Conservation (phyloP, 306 rosid species). For the Dalbergia oliveri region DNA sequence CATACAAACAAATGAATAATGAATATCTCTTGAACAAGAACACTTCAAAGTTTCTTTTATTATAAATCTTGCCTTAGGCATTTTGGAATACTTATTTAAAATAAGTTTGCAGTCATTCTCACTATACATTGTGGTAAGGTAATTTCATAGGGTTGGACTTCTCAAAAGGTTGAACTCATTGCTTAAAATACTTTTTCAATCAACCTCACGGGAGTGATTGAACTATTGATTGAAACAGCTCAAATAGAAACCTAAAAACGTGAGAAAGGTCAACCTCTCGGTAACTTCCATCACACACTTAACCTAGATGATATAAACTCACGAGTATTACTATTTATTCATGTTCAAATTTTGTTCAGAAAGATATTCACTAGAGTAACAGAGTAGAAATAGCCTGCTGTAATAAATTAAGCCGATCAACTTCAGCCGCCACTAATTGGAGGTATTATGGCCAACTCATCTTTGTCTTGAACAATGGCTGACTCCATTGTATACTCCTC, state of each 20-base stretch:
- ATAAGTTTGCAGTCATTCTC: background rate
- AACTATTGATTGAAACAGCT: background rate
- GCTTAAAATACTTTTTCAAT: background rate
- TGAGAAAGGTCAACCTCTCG: slow-evolving; percentile 21
- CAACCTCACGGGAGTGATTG: background rate
- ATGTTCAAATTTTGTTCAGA: background rate
- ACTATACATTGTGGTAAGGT: background rate
- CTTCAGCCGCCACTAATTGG: slow-evolving; percentile 94
- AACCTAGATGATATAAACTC: background rate
- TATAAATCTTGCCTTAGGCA: background rate
- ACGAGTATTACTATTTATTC: slow-evolving; percentile 18
- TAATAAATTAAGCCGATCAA: slow-evolving; percentile 34
- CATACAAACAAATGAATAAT: background rate
- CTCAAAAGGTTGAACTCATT: slow-evolving; percentile 10
- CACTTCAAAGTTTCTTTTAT: background rate
- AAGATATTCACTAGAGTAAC: slow-evolving; percentile 2
- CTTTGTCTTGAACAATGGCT: slow-evolving; percentile 67
- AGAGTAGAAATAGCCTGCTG: slow-evolving; percentile 2
- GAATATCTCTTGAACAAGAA: background rate
- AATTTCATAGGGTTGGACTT: slow-evolving; percentile 29
- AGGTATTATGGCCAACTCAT: slow-evolving; percentile 89
- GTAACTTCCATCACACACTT: slow-evolving; percentile 5
- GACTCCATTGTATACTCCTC: slow-evolving; percentile 78
- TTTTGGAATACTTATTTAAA: background rate
- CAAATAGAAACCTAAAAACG: background rate